phyloP scores from a whole-genome alignment of 371 early-diverging fungal genomes.

The Thermomucor indicae-seudaticae region DNA sequence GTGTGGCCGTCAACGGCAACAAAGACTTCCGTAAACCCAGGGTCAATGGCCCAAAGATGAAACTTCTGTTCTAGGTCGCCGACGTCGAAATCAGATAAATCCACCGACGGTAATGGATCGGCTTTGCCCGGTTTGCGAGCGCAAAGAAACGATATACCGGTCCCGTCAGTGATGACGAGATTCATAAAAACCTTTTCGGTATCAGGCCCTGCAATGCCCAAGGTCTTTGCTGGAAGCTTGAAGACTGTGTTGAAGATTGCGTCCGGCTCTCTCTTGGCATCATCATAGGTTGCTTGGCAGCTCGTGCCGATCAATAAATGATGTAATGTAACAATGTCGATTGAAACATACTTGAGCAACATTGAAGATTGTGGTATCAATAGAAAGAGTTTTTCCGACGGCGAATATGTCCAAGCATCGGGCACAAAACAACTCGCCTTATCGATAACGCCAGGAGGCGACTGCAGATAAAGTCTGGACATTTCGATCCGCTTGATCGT shows the following conservation, averaged over 20 bases:
- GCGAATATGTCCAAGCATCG: not conserved
- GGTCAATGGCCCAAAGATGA: conserved; percentile 4
- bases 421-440: not conserved
- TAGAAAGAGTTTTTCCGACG: too few species aligned
- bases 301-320: not conserved
- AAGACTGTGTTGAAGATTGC: not conserved
- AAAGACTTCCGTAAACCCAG: not conserved
- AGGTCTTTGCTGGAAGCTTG: not conserved
- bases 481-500: not conserved
- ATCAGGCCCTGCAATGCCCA: not conserved
- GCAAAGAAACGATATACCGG: not conserved
- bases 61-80: not conserved
- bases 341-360: not conserved
- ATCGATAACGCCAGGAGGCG: not conserved
- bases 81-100: not conserved
- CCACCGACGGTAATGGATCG: not conserved
- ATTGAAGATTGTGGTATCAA: not conserved
- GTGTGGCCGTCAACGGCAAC: not conserved
- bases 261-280: not conserved
- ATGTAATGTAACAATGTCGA: not conserved
- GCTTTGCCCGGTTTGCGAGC: not conserved
- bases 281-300: not conserved
- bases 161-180: not conserved
- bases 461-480: not conserved
- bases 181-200: not conserved